Evolutionary conservation across 768 basidiomycete genomes (phyloP).

Genomic region (Amanita rubescens): DNA sequence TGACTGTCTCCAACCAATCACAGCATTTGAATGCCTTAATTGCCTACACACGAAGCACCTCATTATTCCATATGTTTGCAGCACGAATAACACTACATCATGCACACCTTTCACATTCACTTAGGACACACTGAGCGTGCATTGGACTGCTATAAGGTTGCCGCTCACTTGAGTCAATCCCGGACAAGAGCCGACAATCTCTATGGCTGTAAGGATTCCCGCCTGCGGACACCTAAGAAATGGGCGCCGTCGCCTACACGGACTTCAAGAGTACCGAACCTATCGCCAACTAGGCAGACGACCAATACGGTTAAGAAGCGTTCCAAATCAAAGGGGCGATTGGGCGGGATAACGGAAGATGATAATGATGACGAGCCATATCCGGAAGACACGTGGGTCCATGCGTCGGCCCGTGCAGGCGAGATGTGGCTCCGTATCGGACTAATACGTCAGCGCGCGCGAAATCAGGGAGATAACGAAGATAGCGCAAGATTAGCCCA

Average conservation of each 20-base stretch:
- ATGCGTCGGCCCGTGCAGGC: conserved; percentile 26
- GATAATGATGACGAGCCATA: conserved; percentile 18
- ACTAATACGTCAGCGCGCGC: conserved; percentile 10
- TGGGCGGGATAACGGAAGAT: background rate
- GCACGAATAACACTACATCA: conserved; percentile 61
- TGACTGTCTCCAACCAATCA: background rate
- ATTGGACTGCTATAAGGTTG: conserved; percentile 53
- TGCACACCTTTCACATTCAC: conserved; percentile 68
- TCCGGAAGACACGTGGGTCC: conserved; percentile 26
- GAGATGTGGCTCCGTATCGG: conserved; percentile 28
- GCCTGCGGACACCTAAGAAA: background rate
- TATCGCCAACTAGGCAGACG: conserved; percentile 1
- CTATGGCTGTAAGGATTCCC: background rate
- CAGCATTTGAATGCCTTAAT: conserved; percentile 1
- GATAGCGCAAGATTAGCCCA: background rate
- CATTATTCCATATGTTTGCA: conserved; percentile 41
- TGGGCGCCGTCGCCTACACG: background rate
- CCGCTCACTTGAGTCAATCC: conserved; percentile 36
- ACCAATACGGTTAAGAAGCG: background rate
- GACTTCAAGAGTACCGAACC: background rate
- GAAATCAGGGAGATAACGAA: background rate
- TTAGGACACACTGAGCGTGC: conserved; percentile 48
- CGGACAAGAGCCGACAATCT: background rate
- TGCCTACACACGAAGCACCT: conserved; percentile 8
- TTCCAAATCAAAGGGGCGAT: background rate